Evolutionary conservation across 352 stramenopile species (phyloP).

Genomic region (Globisporangium iwayamae): DNA sequence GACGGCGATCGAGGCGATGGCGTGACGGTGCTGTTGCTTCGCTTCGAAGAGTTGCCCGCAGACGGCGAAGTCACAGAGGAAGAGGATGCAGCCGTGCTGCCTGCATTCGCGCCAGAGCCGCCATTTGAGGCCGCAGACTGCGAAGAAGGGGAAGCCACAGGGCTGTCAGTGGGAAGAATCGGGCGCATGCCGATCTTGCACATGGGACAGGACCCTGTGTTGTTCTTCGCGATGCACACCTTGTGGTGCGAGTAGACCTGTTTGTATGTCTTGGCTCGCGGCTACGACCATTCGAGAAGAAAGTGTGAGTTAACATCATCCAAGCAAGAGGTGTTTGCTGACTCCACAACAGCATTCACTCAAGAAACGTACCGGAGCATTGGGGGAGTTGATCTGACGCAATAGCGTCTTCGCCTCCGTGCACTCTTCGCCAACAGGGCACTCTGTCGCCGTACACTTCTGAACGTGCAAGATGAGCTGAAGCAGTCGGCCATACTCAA

Average conservation of each 20-base stretch:
- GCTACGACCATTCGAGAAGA: slow-evolving; percentile 17
- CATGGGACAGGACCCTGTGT: slow-evolving; percentile 78
- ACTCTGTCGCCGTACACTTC: slow-evolving; percentile 61
- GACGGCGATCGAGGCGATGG: slow-evolving; percentile 69
- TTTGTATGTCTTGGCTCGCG: slow-evolving; percentile 82
- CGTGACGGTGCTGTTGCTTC: slow-evolving; percentile 45
- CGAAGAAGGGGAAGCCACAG: slow-evolving; percentile 25
- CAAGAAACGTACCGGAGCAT: slow-evolving; percentile 39
- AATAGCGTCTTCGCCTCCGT: slow-evolving; percentile 70
- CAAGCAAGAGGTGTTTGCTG: neutral
- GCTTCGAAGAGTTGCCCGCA: slow-evolving; percentile 36
- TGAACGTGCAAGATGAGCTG: slow-evolving; percentile 86
- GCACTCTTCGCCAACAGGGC: slow-evolving; percentile 71
- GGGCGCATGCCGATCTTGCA: slow-evolving; percentile 78
- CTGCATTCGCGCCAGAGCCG: neutral
- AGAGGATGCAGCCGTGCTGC: slow-evolving; percentile 1
- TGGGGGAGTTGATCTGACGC: slow-evolving; percentile 66
- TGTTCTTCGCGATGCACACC: slow-evolving; percentile 73
- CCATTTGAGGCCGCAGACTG: slow-evolving; percentile 8
- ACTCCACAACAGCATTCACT: neutral
- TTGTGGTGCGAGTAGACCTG: slow-evolving; percentile 85
- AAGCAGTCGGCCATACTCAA: slow-evolving; percentile 81
- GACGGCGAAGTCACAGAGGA: slow-evolving; percentile 35
- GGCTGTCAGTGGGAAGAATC: slow-evolving; percentile 33
- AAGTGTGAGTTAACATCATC: neutral